Percentiles rank a stretch among this genome's conserved stretches.
These are phyloP conservation scores for Vickermania spadyakhi DNA, from an alignment of 208 protist species.

Conservation along the genomic window DNA sequence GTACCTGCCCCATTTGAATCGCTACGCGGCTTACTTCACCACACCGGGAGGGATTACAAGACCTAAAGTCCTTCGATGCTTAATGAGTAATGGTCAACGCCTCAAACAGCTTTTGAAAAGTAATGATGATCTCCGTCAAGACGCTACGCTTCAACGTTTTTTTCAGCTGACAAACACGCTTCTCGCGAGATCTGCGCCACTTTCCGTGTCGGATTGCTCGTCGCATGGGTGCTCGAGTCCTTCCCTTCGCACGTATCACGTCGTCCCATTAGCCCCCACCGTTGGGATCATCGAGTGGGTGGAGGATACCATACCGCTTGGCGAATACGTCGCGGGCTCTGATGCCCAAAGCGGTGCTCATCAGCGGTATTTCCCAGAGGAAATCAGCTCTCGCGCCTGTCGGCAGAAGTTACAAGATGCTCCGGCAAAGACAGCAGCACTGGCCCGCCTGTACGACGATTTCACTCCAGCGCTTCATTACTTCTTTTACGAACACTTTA, in stretches of 20 bases:
- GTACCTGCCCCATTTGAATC: constrained; percentile 21
- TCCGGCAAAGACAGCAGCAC: constrained; percentile 19
- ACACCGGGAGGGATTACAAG: constrained; percentile 91
- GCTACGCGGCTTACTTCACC: constrained; percentile 58
- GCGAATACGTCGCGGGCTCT: constrained; percentile 76
- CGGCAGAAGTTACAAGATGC: constrained; percentile 31
- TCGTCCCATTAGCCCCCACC: constrained; percentile 87
- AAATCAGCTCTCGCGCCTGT: constrained; percentile 48
- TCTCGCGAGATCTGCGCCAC: constrained; percentile 4
- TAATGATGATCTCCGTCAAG: constrained; percentile 93
- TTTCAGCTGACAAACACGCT: constrained; percentile 87
- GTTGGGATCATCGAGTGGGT: constrained; percentile 91
- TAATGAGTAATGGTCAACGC: constrained; percentile 61
- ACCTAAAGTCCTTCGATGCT: constrained; percentile 89
- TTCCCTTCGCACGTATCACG: constrained; percentile 90
- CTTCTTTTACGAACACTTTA: constrained; percentile 93
- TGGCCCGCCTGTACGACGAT: constrained; percentile 51
- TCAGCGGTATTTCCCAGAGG: constrained; percentile 76
- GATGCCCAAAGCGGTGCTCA: constrained; percentile 40
- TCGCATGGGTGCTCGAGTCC: constrained; percentile 8
- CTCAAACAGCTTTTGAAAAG: constrained; percentile 88
- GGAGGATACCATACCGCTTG: constrained; percentile 81
- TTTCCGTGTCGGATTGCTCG: not conserved
- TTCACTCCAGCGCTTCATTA: constrained; percentile 93
- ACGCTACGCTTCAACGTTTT: constrained; percentile 95